Evolutionary conservation across 2,329 filamentous ascomycete species (phyloP).

Genomic region (Ceratocystis destructans): DNA sequence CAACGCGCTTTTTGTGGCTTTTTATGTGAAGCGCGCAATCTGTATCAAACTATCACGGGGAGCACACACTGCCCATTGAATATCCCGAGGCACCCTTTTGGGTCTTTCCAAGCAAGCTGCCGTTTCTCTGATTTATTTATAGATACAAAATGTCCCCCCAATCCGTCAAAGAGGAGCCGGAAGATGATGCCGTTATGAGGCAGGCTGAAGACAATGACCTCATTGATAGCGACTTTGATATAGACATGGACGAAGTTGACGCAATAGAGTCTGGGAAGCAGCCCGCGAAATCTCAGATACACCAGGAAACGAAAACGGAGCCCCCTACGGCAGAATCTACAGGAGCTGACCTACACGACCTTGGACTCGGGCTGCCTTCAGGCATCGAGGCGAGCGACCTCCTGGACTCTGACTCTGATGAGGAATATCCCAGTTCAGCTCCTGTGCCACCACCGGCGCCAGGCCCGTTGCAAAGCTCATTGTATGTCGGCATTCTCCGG

Average conservation of each 20-base stretch:
- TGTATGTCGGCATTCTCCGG: slow-evolving; percentile 3
- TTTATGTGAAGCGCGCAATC: too few species aligned
- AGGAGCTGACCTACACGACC: slow-evolving; percentile 33
- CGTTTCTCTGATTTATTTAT: background rate
- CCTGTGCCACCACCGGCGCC: slow-evolving; percentile 28
- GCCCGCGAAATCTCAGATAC: background rate
- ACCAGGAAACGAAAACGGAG: background rate
- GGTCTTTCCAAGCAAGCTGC: background rate
- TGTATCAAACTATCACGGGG: too few species aligned
- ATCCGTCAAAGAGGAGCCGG: slow-evolving; percentile 10
- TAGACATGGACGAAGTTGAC: slow-evolving; percentile 21
- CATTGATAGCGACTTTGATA: slow-evolving; percentile 17
- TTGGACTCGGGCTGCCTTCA: background rate
- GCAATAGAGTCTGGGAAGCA: slow-evolving; percentile 20
- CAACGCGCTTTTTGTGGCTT: background rate
- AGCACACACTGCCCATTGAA: too few species aligned
- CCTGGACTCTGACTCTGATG: slow-evolving; percentile 44
- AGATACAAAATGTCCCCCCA: background rate
- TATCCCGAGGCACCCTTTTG: background rate
- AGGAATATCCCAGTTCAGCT: slow-evolving; percentile 38
- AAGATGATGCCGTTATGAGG: slow-evolving; percentile 31
- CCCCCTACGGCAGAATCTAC: slow-evolving; percentile 26
- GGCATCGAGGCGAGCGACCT: slow-evolving; percentile 34
- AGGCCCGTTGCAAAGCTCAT: slow-evolving; percentile 25
- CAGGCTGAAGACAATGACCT: slow-evolving; percentile 13